A percentile compares a stretch with the other conserved stretches of the same genome.
Evolutionary conservation across 176 grass and related monocot species (phyloP).

Genomic region (Neostapfia colusana): DNA sequence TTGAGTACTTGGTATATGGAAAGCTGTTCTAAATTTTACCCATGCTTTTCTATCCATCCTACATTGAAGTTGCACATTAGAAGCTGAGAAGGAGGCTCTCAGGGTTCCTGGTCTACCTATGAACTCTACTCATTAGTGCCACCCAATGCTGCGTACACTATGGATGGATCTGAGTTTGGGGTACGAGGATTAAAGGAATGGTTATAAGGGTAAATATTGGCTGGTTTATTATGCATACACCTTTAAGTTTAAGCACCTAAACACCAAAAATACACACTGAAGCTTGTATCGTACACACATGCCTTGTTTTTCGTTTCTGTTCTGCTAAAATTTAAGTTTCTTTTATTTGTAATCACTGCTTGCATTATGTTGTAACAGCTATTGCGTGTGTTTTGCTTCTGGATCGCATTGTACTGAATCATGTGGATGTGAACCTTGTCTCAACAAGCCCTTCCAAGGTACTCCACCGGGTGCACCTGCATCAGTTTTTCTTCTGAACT

Average conservation of each 20-base stretch:
- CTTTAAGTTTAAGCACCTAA: neutral
- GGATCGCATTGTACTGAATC: slow-evolving; percentile 54
- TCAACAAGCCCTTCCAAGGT: slow-evolving; percentile 46
- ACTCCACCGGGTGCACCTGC: slow-evolving; percentile 24
- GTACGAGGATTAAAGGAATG: neutral
- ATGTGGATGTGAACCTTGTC: slow-evolving; percentile 58
- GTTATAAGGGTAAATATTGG: neutral
- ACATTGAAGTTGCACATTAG: neutral
- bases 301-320: slow-evolving; percentile 1
- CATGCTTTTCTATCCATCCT: too few species aligned
- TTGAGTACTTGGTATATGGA: too few species aligned
- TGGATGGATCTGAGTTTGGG: slow-evolving; percentile 14
- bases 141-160: neutral
- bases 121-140: neutral
- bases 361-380: slow-evolving; percentile 41
- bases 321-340: slow-evolving; percentile 5
- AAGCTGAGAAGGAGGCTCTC: neutral
- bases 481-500: slow-evolving; percentile 41
- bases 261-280: neutral
- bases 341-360: slow-evolving; percentile 17
- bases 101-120: neutral
- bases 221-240: slow-evolving; percentile 9
- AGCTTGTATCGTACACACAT: neutral
- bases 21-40: too few species aligned
- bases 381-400: slow-evolving; percentile 61